These are phyloP conservation scores for Pichia sp. DNA, from an alignment of 1,139 yeast genomes.

Conservation along the genomic window DNA sequence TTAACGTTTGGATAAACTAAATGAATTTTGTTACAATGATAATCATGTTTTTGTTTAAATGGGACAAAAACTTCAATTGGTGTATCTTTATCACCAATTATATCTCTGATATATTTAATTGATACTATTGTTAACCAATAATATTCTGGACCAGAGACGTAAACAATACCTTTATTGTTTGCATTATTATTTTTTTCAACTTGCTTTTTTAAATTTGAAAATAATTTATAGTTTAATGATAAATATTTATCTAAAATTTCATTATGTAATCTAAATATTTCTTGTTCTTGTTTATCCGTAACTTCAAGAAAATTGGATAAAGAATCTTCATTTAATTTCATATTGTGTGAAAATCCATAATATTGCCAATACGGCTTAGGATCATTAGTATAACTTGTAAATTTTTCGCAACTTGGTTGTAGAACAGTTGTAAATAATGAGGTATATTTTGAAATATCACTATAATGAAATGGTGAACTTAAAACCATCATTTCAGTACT, in stretches of 20 bases:
- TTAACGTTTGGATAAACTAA: constrained; percentile 21
- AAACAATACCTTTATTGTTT: constrained; percentile 24
- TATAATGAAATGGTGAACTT: constrained; percentile 1
- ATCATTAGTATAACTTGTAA: constrained; percentile 19
- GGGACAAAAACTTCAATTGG: constrained; percentile 29
- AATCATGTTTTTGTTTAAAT: constrained; percentile 17
- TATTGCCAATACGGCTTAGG: constrained; percentile 25
- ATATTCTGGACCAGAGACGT: constrained; percentile 25
- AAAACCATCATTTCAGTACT: constrained; percentile 2
- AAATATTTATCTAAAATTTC: constrained; percentile 13
- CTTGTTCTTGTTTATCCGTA: constrained; percentile 19
- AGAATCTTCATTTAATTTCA: constrained; percentile 17
- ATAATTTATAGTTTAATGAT: constrained; percentile 12
- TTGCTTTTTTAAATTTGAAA: constrained; percentile 7
- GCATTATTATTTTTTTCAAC: constrained; percentile 8
- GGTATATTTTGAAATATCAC: constrained; percentile 14
- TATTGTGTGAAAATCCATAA: constrained; percentile 26
- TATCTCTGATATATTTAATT: constrained; percentile 25
- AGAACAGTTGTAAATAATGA: constrained; percentile 11
- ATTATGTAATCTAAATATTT: constrained; percentile 19
- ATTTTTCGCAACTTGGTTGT: constrained; percentile 21
- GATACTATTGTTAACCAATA: constrained; percentile 27
- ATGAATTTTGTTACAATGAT: constrained; percentile 22
- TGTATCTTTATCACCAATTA: constrained; percentile 20
- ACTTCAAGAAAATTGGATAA: constrained; percentile 20